phyloP scores from a whole-genome alignment of 2,329 filamentous ascomycete genomes.

The Chrysoporthe cubensis region DNA sequence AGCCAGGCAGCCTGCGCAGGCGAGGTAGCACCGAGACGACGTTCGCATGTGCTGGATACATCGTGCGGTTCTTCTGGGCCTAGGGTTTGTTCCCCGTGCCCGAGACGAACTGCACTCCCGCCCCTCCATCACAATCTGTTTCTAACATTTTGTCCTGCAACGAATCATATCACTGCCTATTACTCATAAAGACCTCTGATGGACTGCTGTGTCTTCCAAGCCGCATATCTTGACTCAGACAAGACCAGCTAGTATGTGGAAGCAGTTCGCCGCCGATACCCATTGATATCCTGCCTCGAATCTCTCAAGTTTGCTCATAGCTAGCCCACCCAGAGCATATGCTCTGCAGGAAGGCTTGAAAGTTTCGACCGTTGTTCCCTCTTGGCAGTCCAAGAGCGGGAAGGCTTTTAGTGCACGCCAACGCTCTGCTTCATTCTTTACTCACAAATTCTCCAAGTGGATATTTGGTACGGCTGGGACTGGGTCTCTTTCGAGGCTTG shows the following conservation, averaged over 20 bases:
- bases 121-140: slow-evolving; percentile 10
- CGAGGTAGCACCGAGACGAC: slow-evolving; percentile 4
- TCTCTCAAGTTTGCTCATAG: neutral
- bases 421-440: neutral
- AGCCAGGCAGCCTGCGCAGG: slow-evolving; percentile 1
- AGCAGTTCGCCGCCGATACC: neutral
- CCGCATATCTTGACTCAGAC: neutral
- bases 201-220: neutral
- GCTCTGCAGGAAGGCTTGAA: neutral
- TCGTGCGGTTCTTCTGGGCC: neutral
- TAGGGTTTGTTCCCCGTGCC: neutral
- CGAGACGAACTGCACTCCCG: slow-evolving; percentile 10
- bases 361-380: neutral
- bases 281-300: neutral
- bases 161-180: slow-evolving; percentile 1
- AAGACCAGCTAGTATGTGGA: neutral
- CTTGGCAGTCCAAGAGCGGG: neutral
- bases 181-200: neutral
- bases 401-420: neutral
- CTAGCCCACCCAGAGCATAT: neutral
- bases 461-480: neutral
- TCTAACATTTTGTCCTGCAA: neutral
- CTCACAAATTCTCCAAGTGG: neutral
- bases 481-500: neutral
- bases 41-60: slow-evolving; percentile 11